A percentile compares a stretch with the other conserved stretches of the same genome.
phyloP scores from a whole-genome alignment of 2,329 filamentous ascomycete species.

The Beauveria sp. region DNA sequence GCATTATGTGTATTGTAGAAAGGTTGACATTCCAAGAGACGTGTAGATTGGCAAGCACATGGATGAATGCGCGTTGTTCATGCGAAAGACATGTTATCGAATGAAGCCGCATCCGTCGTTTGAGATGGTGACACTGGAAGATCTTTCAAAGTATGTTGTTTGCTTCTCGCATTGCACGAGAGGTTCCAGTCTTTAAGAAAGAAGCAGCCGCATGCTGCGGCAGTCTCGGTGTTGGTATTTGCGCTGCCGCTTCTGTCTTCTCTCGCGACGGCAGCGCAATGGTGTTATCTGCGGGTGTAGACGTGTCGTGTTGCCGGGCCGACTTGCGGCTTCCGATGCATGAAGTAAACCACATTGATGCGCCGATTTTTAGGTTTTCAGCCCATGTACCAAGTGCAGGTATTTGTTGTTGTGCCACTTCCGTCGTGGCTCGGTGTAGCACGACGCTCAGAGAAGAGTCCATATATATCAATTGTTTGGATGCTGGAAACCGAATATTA shows the following conservation, averaged over 20 bases:
- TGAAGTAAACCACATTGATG: conserved; percentile 7
- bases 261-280: background rate
- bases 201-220: conserved; percentile 35
- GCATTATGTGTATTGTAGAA: background rate
- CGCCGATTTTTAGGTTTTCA: background rate
- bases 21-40: background rate
- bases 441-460: background rate
- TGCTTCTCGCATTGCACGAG: conserved; percentile 29
- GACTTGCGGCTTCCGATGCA: conserved; percentile 7
- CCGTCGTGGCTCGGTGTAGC: background rate
- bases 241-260: background rate
- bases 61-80: background rate
- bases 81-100: background rate
- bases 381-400: background rate
- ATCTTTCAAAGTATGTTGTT: conserved; percentile 26
- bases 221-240: conserved; percentile 4
- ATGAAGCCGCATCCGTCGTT: background rate
- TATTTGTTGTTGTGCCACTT: background rate
- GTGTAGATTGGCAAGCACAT: no score
- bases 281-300: background rate
- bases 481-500: background rate
- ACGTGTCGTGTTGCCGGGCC: background rate
- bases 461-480: background rate
- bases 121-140: background rate
- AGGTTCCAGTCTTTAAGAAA: conserved; percentile 35